Base-by-base conservation (phyloP, 495 filamentous ascomycete genomes). In the Tetracladium setigerum region DNA sequence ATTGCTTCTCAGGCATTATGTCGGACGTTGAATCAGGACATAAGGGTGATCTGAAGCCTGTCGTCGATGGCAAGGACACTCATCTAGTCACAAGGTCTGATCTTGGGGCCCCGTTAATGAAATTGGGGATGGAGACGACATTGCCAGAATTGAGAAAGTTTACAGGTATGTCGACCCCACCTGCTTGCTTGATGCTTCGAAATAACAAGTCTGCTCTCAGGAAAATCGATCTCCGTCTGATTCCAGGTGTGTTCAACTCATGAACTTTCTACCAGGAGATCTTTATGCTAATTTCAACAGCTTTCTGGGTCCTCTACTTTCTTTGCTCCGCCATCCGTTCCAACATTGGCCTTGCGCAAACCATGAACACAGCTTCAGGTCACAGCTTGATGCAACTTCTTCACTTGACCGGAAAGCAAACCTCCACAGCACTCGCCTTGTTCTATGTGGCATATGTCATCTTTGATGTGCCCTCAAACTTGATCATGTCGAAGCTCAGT, bases 261-360 rank as follows among this genome's bases (percentile, higher is more conserved):
- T n/a, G n/a, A n/a, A n/a, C n/a, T n/a, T n/a, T n/a, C n/a, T n/a
- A n/a, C n/a, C n/a, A n/a, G n/a, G n/a, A n/a, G n/a, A n/a, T n/a
- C n/a, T n/a, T n/a, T n/a, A n/a, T n/a, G n/a, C n/a, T n/a, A 5
- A 39, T 36, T 44, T 17, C 39, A 12, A 43, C 42, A 76, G 87
- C 89, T 32, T 89, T 95, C 64, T 95, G 89, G 89, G 66, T 83
- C n/a, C 73, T 95, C 7, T 95, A 95, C 66, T 95, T 95, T 62
- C 74, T 95, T 48, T 87, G 85, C 72, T 92, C 90, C 1, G 87
- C 88, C 44, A 88, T 95, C 59, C 82, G 88, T 38, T 90, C 86
- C 52, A 95, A 94, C 71, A 83, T 95, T 52, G 86, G 86, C 15
- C 75, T 95, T 52, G 85, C 89, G 24, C 86, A 95, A 63, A 95